These are phyloP conservation scores for Arthrobotrys entomopaga DNA, from an alignment of 2,329 filamentous ascomycete species.

Conservation along the genomic window DNA sequence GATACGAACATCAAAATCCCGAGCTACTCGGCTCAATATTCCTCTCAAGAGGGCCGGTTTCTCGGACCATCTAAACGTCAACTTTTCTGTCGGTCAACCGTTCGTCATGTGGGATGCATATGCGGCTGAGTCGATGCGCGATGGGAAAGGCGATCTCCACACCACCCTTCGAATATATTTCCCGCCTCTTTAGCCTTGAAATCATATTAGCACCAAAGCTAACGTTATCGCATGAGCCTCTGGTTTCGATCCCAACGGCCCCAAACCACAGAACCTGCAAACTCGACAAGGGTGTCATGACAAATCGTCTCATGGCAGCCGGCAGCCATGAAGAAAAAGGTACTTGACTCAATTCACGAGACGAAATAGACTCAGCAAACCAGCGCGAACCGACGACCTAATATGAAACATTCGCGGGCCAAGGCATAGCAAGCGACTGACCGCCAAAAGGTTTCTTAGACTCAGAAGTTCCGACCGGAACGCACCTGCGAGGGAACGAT, in stretches of 20 bases:
- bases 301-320: slow-evolving; percentile 40
- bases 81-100: neutral
- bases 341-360: too few species aligned
- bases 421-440: slow-evolving; percentile 14
- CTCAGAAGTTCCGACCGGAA: slow-evolving; percentile 26
- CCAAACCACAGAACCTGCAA: slow-evolving; percentile 22
- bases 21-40: neutral
- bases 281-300: slow-evolving; percentile 31
- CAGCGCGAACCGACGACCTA: neutral
- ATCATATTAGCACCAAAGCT: neutral
- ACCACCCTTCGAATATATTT: slow-evolving; percentile 35
- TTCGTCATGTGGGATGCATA: slow-evolving; percentile 23
- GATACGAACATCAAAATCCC: neutral
- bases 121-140: slow-evolving; percentile 48
- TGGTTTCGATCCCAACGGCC: slow-evolving; percentile 7
- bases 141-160: slow-evolving; percentile 37
- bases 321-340: slow-evolving; percentile 1
- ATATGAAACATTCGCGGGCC: slow-evolving; percentile 17
- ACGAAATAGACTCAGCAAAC: too few species aligned
- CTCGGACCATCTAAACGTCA: too few species aligned
- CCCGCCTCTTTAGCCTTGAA: neutral
- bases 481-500: slow-evolving; percentile 28
- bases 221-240: slow-evolving; percentile 44
- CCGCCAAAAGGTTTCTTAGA: slow-evolving; percentile 2
- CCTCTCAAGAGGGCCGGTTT: neutral